Conservation (phyloP, 495 filamentous ascomycete species). For the Penicillium robsamsonii region DNA sequence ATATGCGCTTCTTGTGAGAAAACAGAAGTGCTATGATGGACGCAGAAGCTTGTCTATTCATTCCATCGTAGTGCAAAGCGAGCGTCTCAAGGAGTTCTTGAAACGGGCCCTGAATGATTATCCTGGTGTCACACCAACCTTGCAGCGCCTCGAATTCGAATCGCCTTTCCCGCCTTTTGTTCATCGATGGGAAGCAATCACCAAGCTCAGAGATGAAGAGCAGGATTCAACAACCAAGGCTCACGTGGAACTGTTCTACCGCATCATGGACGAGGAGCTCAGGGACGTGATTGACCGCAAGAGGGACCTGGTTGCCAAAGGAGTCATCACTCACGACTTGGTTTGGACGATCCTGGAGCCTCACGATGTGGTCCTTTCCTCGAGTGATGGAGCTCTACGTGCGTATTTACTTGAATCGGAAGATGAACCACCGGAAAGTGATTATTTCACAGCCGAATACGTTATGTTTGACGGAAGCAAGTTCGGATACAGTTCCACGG, state of each 20-base stretch:
- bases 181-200: constrained; percentile 62
- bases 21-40: constrained; percentile 56
- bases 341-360: constrained; percentile 58
- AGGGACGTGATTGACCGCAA: constrained; percentile 53
- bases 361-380: constrained; percentile 39
- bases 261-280: constrained; percentile 58
- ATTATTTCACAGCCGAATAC: constrained; percentile 36
- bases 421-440: background rate
- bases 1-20: constrained; percentile 53
- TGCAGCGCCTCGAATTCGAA: constrained; percentile 58
- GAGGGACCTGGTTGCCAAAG: constrained; percentile 55
- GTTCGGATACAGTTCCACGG: constrained; percentile 50
- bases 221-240: constrained; percentile 47
- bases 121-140: constrained; percentile 59
- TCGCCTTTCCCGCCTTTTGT: constrained; percentile 63
- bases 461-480: constrained; percentile 60
- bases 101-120: constrained; percentile 58
- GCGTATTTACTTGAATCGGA: constrained; percentile 35
- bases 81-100: constrained; percentile 57
- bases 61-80: constrained; percentile 64
- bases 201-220: constrained; percentile 45
- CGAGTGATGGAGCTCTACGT: constrained; percentile 34
- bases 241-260: constrained; percentile 57
- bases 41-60: constrained; percentile 60
- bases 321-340: constrained; percentile 58